These are phyloP conservation scores for Mycena indigotica DNA, from an alignment of 768 basidiomycete genomes.

Conservation along the genomic window DNA sequence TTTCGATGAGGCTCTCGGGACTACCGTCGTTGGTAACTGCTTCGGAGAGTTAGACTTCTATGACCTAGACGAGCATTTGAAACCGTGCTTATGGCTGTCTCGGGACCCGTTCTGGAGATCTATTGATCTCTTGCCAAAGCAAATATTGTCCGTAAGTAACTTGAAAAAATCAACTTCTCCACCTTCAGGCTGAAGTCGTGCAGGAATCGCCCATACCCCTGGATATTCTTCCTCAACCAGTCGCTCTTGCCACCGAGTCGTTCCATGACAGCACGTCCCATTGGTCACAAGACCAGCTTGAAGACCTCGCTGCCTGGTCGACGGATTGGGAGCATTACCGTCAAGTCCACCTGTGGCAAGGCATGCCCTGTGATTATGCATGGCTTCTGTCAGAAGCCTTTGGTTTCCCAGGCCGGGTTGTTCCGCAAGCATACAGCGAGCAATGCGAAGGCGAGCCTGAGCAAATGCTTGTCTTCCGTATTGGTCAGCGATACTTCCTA, in stretches of 20 bases:
- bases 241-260: neutral
- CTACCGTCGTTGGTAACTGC: neutral
- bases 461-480: neutral
- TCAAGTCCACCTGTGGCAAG: neutral
- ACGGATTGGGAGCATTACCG: neutral
- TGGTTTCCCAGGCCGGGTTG: neutral
- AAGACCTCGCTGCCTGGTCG: neutral
- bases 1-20: neutral
- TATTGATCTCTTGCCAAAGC: neutral
- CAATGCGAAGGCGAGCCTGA: neutral
- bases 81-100: neutral
- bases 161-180: too few species aligned
- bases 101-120: neutral
- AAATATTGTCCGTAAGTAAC: too few species aligned
- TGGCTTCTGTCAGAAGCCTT: neutral
- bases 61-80: neutral
- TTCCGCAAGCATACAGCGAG: neutral
- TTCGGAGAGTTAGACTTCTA: neutral
- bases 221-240: too few species aligned
- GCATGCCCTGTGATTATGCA: neutral
- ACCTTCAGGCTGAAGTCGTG: too few species aligned
- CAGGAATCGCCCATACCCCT: too few species aligned
- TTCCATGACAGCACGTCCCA: neutral
- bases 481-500: neutral
- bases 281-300: neutral